A percentile compares a stretch with the other conserved stretches of the same genome.
These are phyloP conservation scores for Mycocentrospora acerina DNA, from an alignment of 2,329 filamentous ascomycete genomes.

Conservation along the genomic window DNA sequence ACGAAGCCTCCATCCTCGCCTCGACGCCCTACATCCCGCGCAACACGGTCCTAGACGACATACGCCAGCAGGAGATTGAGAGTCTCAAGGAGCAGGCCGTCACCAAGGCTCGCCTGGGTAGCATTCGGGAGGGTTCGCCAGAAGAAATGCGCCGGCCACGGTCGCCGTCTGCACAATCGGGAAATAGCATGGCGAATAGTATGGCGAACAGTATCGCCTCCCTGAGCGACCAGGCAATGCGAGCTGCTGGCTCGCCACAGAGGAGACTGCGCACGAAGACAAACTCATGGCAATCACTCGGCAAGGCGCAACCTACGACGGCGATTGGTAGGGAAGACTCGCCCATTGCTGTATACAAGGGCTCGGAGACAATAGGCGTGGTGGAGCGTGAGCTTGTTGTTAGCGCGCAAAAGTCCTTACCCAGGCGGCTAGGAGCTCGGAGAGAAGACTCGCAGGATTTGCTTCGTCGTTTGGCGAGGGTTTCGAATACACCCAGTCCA, in stretches of 20 bases:
- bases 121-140: slow-evolving; percentile 33
- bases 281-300: slow-evolving; percentile 33
- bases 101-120: slow-evolving; percentile 32
- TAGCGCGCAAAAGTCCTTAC: slow-evolving; percentile 21
- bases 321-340: slow-evolving; percentile 31
- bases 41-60: slow-evolving; percentile 46
- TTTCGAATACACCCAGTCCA: slow-evolving; percentile 51
- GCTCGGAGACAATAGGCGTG: slow-evolving; percentile 34
- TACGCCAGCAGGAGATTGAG: slow-evolving; percentile 46
- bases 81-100: slow-evolving; percentile 38
- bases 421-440: slow-evolving; percentile 31
- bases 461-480: slow-evolving; percentile 48
- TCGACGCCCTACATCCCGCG: slow-evolving; percentile 50
- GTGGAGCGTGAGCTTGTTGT: slow-evolving; percentile 29
- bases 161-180: slow-evolving; percentile 13
- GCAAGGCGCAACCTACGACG: slow-evolving; percentile 29
- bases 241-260: slow-evolving; percentile 12
- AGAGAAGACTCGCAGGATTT: slow-evolving; percentile 50
- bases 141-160: slow-evolving; percentile 23
- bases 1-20: slow-evolving; percentile 48
- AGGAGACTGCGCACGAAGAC: slow-evolving; percentile 23
- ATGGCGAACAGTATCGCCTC: slow-evolving; percentile 3
- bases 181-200: slow-evolving; percentile 8
- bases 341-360: slow-evolving; percentile 38
- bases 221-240: slow-evolving; percentile 3